Conservation (phyloP, 306 rosid species). For the Acacia acuminata region DNA sequence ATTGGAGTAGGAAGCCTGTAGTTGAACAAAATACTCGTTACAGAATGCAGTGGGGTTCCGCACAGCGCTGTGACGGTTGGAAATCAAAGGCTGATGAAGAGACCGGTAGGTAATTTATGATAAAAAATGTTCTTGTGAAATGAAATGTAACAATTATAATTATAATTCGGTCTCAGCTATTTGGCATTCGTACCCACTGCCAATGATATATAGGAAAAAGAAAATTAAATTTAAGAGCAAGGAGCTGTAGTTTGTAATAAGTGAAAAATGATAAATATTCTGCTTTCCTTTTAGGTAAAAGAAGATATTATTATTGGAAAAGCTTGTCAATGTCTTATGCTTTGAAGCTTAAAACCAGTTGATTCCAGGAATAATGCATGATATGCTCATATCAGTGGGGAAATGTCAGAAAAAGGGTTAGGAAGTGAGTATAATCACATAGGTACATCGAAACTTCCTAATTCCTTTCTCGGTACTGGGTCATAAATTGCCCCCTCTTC, state of each 20-base stretch:
- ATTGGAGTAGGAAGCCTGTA: conserved; percentile 88
- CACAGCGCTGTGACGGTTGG: conserved; percentile 83
- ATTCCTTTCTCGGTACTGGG: background rate
- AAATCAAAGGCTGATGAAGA: conserved; percentile 79
- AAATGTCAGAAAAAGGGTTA: background rate
- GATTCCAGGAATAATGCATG: background rate
- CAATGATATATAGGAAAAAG: background rate
- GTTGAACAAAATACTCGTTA: conserved; percentile 85
- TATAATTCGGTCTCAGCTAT: background rate
- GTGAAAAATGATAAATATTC: background rate
- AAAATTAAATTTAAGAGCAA: background rate
- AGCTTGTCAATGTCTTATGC: background rate
- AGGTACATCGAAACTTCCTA: background rate
- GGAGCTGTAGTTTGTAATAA: background rate
- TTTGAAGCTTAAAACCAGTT: background rate
- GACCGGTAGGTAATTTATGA: conserved; percentile 56
- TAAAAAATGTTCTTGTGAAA: background rate
- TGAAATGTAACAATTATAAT: background rate
- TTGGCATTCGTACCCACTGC: background rate
- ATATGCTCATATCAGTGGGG: background rate
- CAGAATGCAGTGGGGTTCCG: conserved; percentile 89
- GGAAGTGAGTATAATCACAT: background rate
- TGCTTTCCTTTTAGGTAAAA: background rate
- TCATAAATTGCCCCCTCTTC: background rate
- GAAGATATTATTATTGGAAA: background rate